These are phyloP conservation scores for Sporothrix humicola DNA, from an alignment of 2,329 filamentous ascomycete species.

Conservation along the genomic window DNA sequence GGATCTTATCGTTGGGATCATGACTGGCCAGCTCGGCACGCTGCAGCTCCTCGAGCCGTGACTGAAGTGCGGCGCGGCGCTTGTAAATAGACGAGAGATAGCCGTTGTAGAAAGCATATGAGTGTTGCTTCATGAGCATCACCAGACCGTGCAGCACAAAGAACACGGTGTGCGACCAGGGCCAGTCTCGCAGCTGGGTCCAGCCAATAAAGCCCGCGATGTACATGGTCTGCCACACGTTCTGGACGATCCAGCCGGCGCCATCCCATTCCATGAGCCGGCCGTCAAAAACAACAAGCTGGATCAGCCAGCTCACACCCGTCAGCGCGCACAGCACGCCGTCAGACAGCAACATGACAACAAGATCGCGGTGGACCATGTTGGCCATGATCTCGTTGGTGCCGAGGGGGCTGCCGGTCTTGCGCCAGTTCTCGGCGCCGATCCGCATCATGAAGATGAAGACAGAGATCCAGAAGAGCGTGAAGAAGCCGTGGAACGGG, in stretches of 20 bases:
- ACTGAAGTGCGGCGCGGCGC: slow-evolving; percentile 52
- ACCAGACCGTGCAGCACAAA: slow-evolving; percentile 75
- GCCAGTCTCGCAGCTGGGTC: slow-evolving; percentile 75
- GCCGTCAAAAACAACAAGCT: slow-evolving; percentile 63
- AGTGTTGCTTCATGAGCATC: slow-evolving; percentile 85
- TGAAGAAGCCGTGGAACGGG: slow-evolving; percentile 80
- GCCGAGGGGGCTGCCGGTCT: slow-evolving; percentile 71
- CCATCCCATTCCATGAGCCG: slow-evolving; percentile 67
- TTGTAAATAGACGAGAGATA: slow-evolving; percentile 68
- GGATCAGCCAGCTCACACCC: slow-evolving; percentile 68
- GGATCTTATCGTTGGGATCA: background rate
- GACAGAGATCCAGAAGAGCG: slow-evolving; percentile 76
- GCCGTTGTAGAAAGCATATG: slow-evolving; percentile 79
- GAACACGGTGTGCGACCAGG: slow-evolving; percentile 82
- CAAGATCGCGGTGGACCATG: slow-evolving; percentile 64
- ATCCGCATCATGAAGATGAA: slow-evolving; percentile 70
- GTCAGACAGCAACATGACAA: slow-evolving; percentile 66
- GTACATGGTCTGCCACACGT: slow-evolving; percentile 72
- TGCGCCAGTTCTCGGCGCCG: slow-evolving; percentile 69
- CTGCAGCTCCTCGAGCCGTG: slow-evolving; percentile 49
- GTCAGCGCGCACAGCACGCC: slow-evolving; percentile 71
- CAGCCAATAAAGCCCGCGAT: slow-evolving; percentile 67
- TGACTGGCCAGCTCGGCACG: background rate
- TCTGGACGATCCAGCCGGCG: slow-evolving; percentile 75
- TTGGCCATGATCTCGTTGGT: slow-evolving; percentile 72